Percentiles rank a stretch among this genome's conserved stretches.
Evolutionary conservation across 768 basidiomycete species (phyloP).

Genomic region (Pilatotrama ljubarskyi): DNA sequence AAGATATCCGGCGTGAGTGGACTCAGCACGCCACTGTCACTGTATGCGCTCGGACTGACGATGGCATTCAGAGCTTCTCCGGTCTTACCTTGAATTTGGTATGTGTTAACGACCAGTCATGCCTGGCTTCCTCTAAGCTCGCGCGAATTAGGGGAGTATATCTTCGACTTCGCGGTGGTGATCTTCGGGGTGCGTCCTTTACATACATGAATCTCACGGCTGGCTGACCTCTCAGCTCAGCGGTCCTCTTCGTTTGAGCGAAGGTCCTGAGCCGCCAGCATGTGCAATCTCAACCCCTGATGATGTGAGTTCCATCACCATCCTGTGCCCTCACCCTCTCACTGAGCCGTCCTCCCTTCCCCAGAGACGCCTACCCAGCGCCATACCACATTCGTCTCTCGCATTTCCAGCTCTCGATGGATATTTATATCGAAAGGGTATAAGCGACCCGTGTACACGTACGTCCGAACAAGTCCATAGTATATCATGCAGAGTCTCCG

Average conservation of each 20-base stretch:
- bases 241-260: constrained; percentile 77
- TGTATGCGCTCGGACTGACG: not conserved
- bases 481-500: not conserved
- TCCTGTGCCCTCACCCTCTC: not conserved
- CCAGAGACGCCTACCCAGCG: not conserved
- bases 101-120: constrained; percentile 24
- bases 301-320: not conserved
- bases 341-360: not conserved
- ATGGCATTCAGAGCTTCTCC: constrained; percentile 57
- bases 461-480: constrained; percentile 11
- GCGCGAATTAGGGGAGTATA: constrained; percentile 67
- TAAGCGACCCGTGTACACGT: constrained; percentile 16
- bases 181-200: constrained; percentile 71
- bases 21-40: not conserved
- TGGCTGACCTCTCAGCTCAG: constrained; percentile 38
- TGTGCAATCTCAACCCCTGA: not conserved
- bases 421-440: constrained; percentile 12
- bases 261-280: constrained; percentile 25
- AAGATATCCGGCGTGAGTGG: constrained; percentile 80
- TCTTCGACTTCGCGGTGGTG: constrained; percentile 85
- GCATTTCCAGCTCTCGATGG: not conserved
- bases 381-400: not conserved
- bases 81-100: constrained; percentile 82
- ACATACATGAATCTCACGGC: not conserved
- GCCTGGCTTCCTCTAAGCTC: not conserved